Evolutionary conservation across 257 asterid genomes (phyloP), one percentile per base, ranked within the genome.

Genomic region (Mentha longifolia): DNA sequence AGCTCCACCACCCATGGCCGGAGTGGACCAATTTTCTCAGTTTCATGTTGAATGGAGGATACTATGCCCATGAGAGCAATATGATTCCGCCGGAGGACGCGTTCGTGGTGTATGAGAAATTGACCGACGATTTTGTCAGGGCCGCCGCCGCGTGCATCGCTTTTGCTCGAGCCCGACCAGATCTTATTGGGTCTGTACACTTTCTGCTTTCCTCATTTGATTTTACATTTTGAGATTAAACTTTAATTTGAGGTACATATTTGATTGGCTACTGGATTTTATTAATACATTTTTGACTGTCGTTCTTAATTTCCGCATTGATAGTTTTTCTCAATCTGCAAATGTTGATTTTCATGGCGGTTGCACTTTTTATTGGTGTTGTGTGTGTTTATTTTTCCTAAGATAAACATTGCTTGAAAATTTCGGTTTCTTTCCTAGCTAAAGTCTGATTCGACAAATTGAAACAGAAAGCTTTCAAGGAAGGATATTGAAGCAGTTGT

Each of bases 401-500:
- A 47, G 25, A 50, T 50, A 50, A 50, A 6, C 1, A 30, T 72
- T 55, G 41, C 52, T 67, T 62, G 20, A 9, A 43, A 16, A 66
- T 54, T 16, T 61, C 42, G 46, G 22, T 72, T 17, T 51, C 39
- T 45, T 42, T 65, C 73, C 19, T 7, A 47, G 33, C 51, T 71
- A 14, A 45, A 28, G 41, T 69, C 10, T 60, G 37, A 54, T 60
- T 68, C 71, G 65, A 15, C 41, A 20, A 54, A 33, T 57, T 43
- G 19, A 25, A 76, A 77, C 85, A 91, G 98, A 77, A 72, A 60
- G 74, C 87, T 93, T 56, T 85, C 96, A 10, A 89, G 87, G 83
- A 93, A 76, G 78, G 89, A 93, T 66, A 81, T 91, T 37, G 94
- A 91, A 75, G 88, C 86, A 11, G 84, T 91, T 73, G 96, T 84